Conservation (phyloP, 352 stramenopile genomes). For the Phytophthora idaei region DNA sequence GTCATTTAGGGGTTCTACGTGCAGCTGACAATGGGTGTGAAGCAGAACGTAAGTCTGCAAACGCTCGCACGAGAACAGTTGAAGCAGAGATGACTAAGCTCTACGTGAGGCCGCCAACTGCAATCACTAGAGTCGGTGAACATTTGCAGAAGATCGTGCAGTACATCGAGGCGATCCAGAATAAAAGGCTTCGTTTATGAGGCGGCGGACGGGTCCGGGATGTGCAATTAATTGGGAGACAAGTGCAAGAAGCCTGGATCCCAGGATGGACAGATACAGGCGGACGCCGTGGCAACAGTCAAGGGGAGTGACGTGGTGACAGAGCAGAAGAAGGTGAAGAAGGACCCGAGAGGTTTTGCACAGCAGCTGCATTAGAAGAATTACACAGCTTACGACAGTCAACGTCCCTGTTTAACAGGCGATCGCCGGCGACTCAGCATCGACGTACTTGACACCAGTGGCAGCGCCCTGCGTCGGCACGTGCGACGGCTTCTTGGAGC, state of each 20-base stretch:
- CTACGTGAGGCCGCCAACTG: slow-evolving; percentile 59
- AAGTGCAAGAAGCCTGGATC: slow-evolving; percentile 73
- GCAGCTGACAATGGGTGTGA: slow-evolving; percentile 96
- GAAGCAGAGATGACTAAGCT: slow-evolving; percentile 61
- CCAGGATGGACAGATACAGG: slow-evolving; percentile 51
- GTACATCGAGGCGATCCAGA: slow-evolving; percentile 92
- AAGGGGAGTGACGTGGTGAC: slow-evolving; percentile 61
- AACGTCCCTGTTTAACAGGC: too few relatives aligned
- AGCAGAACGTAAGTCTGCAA: slow-evolving; percentile 48
- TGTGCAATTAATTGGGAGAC: slow-evolving; percentile 91
- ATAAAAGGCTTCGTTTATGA: slow-evolving; percentile 95
- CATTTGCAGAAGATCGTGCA: slow-evolving; percentile 96
- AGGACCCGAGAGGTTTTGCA: slow-evolving; percentile 93
- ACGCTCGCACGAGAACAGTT: slow-evolving; percentile 63
- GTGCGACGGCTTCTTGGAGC: slow-evolving; percentile 47
- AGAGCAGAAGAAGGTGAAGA: slow-evolving; percentile 75
- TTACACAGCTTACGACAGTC: too few relatives aligned
- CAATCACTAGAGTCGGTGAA: slow-evolving; percentile 91
- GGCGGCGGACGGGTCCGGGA: slow-evolving; percentile 83
- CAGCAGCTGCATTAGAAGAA: too few relatives aligned
- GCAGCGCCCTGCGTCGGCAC: slow-evolving; percentile 24
- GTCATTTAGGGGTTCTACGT: slow-evolving; percentile 59
- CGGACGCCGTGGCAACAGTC: slow-evolving; percentile 29
- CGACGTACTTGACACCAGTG: slow-evolving; percentile 35
- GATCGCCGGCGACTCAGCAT: slow-evolving; percentile 16